phyloP scores from a whole-genome alignment of 768 basidiomycete species.

The Cystobasidium tubakii region DNA sequence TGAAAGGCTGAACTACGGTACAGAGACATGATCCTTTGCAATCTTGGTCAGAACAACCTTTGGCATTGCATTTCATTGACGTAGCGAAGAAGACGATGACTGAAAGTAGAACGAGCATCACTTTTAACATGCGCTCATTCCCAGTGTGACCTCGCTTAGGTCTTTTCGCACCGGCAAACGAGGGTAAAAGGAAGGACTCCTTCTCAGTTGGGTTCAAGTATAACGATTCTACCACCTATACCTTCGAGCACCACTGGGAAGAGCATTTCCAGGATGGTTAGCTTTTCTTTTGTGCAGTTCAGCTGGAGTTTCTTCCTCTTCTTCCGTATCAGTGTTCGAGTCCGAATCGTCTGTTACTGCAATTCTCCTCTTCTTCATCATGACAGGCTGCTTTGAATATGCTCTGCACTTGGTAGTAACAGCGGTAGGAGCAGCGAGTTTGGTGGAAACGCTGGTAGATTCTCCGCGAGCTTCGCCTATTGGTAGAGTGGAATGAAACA shows the following conservation, averaged over 20 bases:
- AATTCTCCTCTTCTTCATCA: background rate
- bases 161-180: too few species aligned
- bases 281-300: conserved; percentile 8
- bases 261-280: conserved; percentile 10
- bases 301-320: conserved; percentile 3
- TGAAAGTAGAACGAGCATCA: too few species aligned
- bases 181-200: too few species aligned
- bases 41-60: too few species aligned
- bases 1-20: too few species aligned
- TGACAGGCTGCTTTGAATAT: background rate
- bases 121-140: too few species aligned
- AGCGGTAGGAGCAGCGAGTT: background rate
- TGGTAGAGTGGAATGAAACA: too few species aligned
- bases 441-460: background rate
- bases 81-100: too few species aligned
- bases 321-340: background rate
- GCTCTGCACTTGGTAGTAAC: background rate
- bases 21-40: too few species aligned
- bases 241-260: conserved; percentile 7
- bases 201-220: too few species aligned
- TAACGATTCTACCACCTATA: background rate
- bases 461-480: background rate
- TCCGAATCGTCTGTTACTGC: background rate
- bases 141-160: too few species aligned
- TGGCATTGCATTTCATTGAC: too few species aligned